Evolutionary conservation across 208 protist genomes (phyloP).

Genomic region (Angomonas desouzai): DNA sequence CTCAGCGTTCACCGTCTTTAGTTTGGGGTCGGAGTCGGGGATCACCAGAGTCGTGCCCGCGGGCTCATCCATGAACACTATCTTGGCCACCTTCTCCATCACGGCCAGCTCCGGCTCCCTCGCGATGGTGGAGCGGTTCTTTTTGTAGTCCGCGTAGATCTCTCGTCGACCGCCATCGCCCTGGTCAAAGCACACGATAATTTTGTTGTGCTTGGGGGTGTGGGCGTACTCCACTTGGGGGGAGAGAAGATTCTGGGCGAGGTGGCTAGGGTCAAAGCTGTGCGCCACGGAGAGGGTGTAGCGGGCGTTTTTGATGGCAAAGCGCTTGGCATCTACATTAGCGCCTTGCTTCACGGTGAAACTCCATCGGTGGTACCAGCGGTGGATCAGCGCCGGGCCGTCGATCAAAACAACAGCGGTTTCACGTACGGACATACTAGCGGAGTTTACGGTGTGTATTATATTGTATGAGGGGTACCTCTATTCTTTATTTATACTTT

Average conservation of each 20-base stretch:
- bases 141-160: slow-evolving; percentile 80
- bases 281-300: slow-evolving; percentile 76
- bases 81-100: slow-evolving; percentile 79
- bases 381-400: slow-evolving; percentile 79
- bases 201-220: slow-evolving; percentile 85
- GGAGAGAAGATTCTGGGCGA: slow-evolving; percentile 81
- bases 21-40: slow-evolving; percentile 62
- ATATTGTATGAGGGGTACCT: too few relatives aligned
- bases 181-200: slow-evolving; percentile 88
- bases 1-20: slow-evolving; percentile 78
- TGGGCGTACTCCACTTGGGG: slow-evolving; percentile 81
- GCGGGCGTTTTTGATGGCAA: slow-evolving; percentile 77
- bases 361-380: slow-evolving; percentile 87
- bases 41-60: slow-evolving; percentile 56
- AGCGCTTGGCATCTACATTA: slow-evolving; percentile 68
- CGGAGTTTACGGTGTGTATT: too few relatives aligned
- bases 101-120: slow-evolving; percentile 46
- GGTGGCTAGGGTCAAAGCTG: slow-evolving; percentile 83
- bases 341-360: slow-evolving; percentile 36
- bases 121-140: slow-evolving; percentile 42
- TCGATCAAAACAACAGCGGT: slow-evolving; percentile 80
- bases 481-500: background rate
- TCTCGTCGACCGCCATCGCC: slow-evolving; percentile 80
- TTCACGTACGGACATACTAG: slow-evolving; percentile 54
- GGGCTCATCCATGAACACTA: slow-evolving; percentile 77